These are phyloP conservation scores for Phylloporus arenicola DNA, from an alignment of 768 basidiomycete species.

Conservation along the genomic window DNA sequence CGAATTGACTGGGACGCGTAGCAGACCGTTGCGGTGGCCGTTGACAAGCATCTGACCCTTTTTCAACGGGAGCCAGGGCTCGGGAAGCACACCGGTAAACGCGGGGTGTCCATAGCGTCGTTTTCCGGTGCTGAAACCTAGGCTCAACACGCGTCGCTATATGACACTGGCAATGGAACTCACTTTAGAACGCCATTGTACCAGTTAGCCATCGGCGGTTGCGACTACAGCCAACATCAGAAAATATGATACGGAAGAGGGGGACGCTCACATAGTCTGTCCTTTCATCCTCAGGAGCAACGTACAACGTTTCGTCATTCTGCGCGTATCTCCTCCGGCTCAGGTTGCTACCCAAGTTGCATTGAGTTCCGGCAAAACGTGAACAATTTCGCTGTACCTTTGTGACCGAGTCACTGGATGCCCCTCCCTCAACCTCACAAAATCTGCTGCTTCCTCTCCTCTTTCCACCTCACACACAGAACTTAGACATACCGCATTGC, in stretches of 20 bases:
- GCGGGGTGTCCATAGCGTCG: constrained; percentile 94
- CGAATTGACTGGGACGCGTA: constrained; percentile 35
- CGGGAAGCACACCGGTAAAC: constrained; percentile 85
- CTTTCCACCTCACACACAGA: constrained; percentile 86
- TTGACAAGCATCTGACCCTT: constrained; percentile 76
- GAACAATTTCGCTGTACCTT: constrained; percentile 42
- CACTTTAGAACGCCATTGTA: constrained; percentile 91
- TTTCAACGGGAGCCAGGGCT: constrained; percentile 91
- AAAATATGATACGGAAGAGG: background rate
- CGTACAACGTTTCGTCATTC: constrained; percentile 91
- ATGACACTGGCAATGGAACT: background rate
- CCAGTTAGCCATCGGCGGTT: constrained; percentile 96
- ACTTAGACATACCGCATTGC: constrained; percentile 79
- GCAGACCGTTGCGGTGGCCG: constrained; percentile 29
- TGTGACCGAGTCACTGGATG: constrained; percentile 89
- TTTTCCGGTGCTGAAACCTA: constrained; percentile 71
- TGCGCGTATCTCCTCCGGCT: constrained; percentile 85
- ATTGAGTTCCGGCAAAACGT: background rate
- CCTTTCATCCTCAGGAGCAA: constrained; percentile 89
- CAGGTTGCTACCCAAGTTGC: constrained; percentile 51
- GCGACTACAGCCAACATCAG: constrained; percentile 51
- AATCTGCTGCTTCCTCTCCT: constrained; percentile 80
- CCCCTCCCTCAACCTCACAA: constrained; percentile 66
- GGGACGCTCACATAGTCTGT: constrained; percentile 70
- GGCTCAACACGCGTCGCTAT: constrained; percentile 2